Conservation (phyloP, 805 yeast genomes). For the Candida bentonensis region DNA sequence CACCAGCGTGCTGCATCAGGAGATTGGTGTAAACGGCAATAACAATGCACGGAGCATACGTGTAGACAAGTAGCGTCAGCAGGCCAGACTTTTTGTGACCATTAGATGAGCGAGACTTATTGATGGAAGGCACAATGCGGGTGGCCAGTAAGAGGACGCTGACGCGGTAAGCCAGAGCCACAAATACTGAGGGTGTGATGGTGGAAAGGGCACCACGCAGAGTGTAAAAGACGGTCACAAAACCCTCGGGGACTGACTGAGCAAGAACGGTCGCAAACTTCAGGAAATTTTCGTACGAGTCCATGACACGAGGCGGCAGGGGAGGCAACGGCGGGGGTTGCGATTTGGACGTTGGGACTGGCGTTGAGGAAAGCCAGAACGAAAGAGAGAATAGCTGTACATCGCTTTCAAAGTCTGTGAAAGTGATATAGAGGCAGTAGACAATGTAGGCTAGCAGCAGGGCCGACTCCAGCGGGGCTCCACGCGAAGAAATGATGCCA, state of each 20-base stretch:
- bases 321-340: slow-evolving; percentile 11
- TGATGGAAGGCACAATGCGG: slow-evolving; percentile 75
- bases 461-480: slow-evolving; percentile 84
- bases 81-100: not conserved
- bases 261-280: slow-evolving; percentile 18
- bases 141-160: slow-evolving; percentile 83
- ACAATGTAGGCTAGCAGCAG: slow-evolving; percentile 81
- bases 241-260: slow-evolving; percentile 25
- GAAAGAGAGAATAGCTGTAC: not conserved
- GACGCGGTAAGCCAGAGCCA: slow-evolving; percentile 74
- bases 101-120: slow-evolving; percentile 2
- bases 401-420: slow-evolving; percentile 60
- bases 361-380: slow-evolving; percentile 2
- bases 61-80: slow-evolving; percentile 39
- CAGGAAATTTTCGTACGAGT: slow-evolving; percentile 23
- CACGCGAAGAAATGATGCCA: slow-evolving; percentile 72
- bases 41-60: slow-evolving; percentile 86
- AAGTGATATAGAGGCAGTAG: slow-evolving; percentile 82
- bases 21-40: slow-evolving; percentile 92
- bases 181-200: slow-evolving; percentile 64
- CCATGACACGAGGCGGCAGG: slow-evolving; percentile 25
- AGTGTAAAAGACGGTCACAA: slow-evolving; percentile 28
- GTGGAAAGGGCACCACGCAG: slow-evolving; percentile 39
- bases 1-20: slow-evolving; percentile 77
- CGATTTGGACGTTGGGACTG: slow-evolving; percentile 5